Evolutionary conservation across 176 grass and related monocot species (phyloP).

Genomic region (Avena atlantica): DNA sequence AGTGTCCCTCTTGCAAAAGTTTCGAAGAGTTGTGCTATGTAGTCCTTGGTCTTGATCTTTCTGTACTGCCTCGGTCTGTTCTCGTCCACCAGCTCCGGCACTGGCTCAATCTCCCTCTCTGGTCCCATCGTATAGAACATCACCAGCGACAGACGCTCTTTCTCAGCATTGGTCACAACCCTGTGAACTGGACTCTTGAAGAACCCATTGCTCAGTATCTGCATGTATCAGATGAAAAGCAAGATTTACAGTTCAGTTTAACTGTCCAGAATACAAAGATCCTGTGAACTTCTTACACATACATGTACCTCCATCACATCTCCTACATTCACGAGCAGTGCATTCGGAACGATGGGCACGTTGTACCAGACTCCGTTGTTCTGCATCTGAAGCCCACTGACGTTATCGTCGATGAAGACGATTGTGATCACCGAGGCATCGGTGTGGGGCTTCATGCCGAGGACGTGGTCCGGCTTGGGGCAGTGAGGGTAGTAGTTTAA

Average conservation of each 20-base stretch:
- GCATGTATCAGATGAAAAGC: not conserved
- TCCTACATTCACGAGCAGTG: conserved; percentile 52
- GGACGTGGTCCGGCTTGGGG: conserved; percentile 49
- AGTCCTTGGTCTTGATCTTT: conserved; percentile 22
- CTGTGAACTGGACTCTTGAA: conserved; percentile 70
- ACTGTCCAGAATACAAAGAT: not conserved
- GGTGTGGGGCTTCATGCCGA: conserved; percentile 62
- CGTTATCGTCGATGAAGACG: conserved; percentile 49
- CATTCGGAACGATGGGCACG: conserved; percentile 45
- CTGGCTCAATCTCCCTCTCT: conserved; percentile 32
- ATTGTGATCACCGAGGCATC: conserved; percentile 59
- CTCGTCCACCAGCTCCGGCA: conserved; percentile 1
- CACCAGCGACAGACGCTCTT: not conserved
- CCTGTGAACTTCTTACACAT: not conserved
- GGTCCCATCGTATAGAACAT: conserved; percentile 30
- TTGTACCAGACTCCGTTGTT: conserved; percentile 49
- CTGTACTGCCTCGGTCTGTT: conserved; percentile 5
- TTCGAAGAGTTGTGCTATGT: conserved; percentile 28
- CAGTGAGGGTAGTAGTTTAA: conserved; percentile 65
- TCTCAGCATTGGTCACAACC: conserved; percentile 44
- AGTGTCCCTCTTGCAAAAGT: conserved; percentile 33
- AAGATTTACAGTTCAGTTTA: not conserved
- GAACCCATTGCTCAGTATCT: conserved; percentile 60
- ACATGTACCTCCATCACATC: conserved; percentile 59
- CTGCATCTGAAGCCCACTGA: conserved; percentile 62